Percentiles rank a stretch among this genome's conserved stretches.
Conservation (phyloP, 2,329 filamentous ascomycete genomes). For the Sarocladium kiliense region DNA sequence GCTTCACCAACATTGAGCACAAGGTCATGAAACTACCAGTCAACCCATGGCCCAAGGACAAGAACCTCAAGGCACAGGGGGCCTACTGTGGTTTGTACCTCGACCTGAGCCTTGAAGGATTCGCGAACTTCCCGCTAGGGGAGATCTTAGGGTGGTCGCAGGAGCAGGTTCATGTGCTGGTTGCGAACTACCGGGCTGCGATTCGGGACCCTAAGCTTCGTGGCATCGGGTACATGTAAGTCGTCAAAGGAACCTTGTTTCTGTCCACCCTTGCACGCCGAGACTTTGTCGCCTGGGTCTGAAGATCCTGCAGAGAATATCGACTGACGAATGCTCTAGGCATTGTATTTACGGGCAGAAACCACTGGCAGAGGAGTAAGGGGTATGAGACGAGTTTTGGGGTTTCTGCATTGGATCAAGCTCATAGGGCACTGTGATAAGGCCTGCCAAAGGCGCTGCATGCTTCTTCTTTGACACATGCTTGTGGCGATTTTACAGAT, state of each 20-base stretch:
- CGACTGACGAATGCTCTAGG: background rate
- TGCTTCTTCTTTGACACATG: too few relatives aligned
- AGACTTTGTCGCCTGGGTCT: too few relatives aligned
- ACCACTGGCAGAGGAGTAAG: background rate
- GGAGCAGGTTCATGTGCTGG: slow-evolving; percentile 20
- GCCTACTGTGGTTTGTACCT: slow-evolving; percentile 24
- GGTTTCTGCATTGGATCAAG: too few relatives aligned
- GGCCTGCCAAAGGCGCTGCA: too few relatives aligned
- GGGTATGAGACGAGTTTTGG: too few relatives aligned
- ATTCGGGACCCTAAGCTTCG: slow-evolving; percentile 2
- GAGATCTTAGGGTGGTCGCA: slow-evolving; percentile 23
- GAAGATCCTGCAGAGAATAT: too few relatives aligned
- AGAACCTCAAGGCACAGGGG: slow-evolving; percentile 27
- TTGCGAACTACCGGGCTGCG: slow-evolving; percentile 16
- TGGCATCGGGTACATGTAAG: slow-evolving; percentile 3
- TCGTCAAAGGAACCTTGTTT: background rate
- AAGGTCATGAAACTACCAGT: slow-evolving; percentile 25
- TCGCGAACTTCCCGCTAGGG: slow-evolving; percentile 20
- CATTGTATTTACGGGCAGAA: slow-evolving; percentile 1
- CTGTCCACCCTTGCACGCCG: background rate
- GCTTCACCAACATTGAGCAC: slow-evolving; percentile 29
- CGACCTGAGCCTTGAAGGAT: slow-evolving; percentile 25
- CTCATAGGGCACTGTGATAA: too few relatives aligned
- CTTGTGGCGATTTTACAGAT: too few relatives aligned
- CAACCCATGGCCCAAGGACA: slow-evolving; percentile 31